Evolutionary conservation across 2,329 filamentous ascomycete genomes (phyloP), one percentile per base, ranked within the genome.

Genomic region (Pyrenochaeta sp.): DNA sequence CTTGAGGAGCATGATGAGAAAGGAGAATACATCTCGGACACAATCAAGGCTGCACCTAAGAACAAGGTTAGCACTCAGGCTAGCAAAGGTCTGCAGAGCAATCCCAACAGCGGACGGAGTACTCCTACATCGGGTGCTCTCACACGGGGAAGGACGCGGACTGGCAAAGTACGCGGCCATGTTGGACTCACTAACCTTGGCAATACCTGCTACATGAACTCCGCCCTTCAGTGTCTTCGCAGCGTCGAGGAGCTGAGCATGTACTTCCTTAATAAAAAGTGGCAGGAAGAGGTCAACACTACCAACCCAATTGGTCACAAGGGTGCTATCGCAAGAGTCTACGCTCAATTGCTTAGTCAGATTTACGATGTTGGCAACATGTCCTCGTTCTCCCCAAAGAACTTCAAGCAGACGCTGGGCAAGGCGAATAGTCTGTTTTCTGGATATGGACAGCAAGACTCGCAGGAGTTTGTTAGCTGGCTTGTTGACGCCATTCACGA

Each of bases 181-280:
- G 91, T 93, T 42, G 95, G 95, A 34, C 81, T 99, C 51, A 88
- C 87, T 63, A 99, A 99, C 72, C 81, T 99, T 13, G 95, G 95
- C 48, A 99, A 99, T 72, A 98, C 95, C 0, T 99, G 95, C 79
- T 99, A 99, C 80, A 97, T 98, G 93, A 98, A 98, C 78, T 97
- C 94, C 24, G 95, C 95, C 9, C 83, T 98, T 53, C 95, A 99
- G 75, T 99, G 95, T 75, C 87, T 99, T 50, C 89, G 94, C 50
- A 96, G 92, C 68, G 93, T 97, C 0, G 92, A 97, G 73, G 95
- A 99, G 77, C 81, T 99, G 63, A 94, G 92, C 5, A 89, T 93
- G 71, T 99, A 97, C 77, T 98, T 99, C 77, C 78, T 97, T 49
- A 71, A 61, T 36, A 64, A 62, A 58, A 85, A 89, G 61, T 93